Percentiles rank a stretch among this genome's conserved stretches.
Evolutionary conservation across 352 stramenopile species (phyloP).

Genomic region (Peronospora destructor): DNA sequence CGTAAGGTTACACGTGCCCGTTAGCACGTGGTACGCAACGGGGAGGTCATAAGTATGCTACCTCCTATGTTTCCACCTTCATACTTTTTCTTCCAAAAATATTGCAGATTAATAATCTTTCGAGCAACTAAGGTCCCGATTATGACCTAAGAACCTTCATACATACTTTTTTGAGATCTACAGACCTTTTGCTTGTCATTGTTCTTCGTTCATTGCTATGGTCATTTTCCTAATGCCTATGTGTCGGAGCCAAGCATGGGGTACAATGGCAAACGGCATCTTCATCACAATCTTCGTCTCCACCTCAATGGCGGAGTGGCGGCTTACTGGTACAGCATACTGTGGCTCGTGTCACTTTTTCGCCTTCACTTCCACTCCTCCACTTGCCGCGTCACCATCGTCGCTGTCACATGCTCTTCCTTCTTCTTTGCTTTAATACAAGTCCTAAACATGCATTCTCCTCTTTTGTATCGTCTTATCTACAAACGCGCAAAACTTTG

Average conservation of each 20-base stretch:
- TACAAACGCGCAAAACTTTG: slow-evolving; percentile 64
- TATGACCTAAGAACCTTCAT: no score
- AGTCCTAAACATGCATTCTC: slow-evolving; percentile 44
- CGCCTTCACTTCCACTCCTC: slow-evolving; percentile 20
- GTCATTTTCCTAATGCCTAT: slow-evolving; percentile 24
- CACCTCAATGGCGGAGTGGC: slow-evolving; percentile 16
- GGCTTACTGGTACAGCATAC: slow-evolving; percentile 72
- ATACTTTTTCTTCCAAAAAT: no score
- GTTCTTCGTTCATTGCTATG: slow-evolving; percentile 23
- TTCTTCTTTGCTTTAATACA: slow-evolving; percentile 51
- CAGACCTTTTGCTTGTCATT: not conserved
- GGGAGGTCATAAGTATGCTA: no score
- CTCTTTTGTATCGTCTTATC: slow-evolving; percentile 48
- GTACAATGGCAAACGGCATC: slow-evolving; percentile 13
- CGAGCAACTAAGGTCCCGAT: no score
- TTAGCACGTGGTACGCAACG: no score
- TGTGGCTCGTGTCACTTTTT: slow-evolving; percentile 33
- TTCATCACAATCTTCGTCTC: slow-evolving; percentile 21
- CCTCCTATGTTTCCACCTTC: no score
- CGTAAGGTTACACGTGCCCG: no score
- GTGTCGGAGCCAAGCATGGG: slow-evolving; percentile 18
- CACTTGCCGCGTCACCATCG: slow-evolving; percentile 16
- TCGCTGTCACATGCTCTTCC: slow-evolving; percentile 12
- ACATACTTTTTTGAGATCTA: no score
- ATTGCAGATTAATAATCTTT: no score